Evolutionary conservation across 1,284 basidiomycete species (phyloP).

Genomic region (Cutaneotrichosporon dermatis): DNA sequence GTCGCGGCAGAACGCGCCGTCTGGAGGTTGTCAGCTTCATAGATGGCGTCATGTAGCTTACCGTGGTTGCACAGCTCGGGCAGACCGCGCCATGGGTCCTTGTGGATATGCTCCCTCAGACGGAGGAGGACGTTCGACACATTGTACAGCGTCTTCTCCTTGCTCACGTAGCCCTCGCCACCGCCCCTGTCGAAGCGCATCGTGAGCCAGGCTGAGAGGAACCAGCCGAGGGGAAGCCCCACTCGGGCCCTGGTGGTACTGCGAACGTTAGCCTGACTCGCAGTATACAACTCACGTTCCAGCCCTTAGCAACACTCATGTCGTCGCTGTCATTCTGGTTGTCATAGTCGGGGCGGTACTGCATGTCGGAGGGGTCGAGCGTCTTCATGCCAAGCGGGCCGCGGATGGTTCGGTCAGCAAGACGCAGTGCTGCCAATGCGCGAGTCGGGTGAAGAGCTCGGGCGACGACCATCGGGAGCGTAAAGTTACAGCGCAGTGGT

Average conservation of each 20-base stretch:
- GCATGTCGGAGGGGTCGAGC: slow-evolving; percentile 73
- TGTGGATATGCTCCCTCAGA: slow-evolving; percentile 66
- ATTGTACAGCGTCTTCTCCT: slow-evolving; percentile 71
- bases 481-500: slow-evolving; percentile 91
- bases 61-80: slow-evolving; percentile 82
- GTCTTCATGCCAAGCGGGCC: slow-evolving; percentile 92
- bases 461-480: slow-evolving; percentile 93
- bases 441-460: slow-evolving; percentile 80
- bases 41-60: slow-evolving; percentile 18
- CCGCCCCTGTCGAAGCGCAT: slow-evolving; percentile 61
- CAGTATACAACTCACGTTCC: slow-evolving; percentile 54
- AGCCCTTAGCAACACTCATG: slow-evolving; percentile 74
- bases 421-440: slow-evolving; percentile 69
- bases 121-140: slow-evolving; percentile 67
- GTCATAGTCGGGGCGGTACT: slow-evolving; percentile 85
- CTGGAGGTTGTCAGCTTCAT: slow-evolving; percentile 13
- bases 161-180: slow-evolving; percentile 45
- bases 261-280: too few species aligned
- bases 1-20: slow-evolving; percentile 74
- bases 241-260: slow-evolving; percentile 59
- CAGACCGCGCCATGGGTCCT: slow-evolving; percentile 81
- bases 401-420: slow-evolving; percentile 71
- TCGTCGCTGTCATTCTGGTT: slow-evolving; percentile 87
- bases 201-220: slow-evolving; percentile 83
- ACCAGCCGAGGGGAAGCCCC: slow-evolving; percentile 93